These are phyloP conservation scores for Arachis stenosperma DNA, from an alignment of 306 rosid species.

Conservation along the genomic window DNA sequence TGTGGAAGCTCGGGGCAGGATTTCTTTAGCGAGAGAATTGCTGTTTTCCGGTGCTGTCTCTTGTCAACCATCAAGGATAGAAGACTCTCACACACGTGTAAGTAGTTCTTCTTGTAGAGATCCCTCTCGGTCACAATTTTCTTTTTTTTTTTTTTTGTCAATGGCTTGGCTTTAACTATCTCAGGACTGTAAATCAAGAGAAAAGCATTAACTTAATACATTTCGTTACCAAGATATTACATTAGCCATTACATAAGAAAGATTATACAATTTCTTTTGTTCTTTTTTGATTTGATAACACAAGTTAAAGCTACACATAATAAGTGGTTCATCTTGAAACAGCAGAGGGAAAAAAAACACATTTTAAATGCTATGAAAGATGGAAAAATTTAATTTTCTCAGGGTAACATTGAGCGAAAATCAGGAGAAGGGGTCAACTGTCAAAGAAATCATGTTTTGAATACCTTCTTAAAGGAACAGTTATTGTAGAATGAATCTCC, in stretches of 20 bases:
- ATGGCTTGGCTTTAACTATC: slow-evolving; percentile 64
- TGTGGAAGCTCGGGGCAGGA: slow-evolving; percentile 80
- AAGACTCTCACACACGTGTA: slow-evolving; percentile 91
- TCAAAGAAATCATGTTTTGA: slow-evolving; percentile 8
- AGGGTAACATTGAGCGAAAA: neutral
- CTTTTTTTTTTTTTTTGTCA: slow-evolving; percentile 64
- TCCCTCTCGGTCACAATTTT: slow-evolving; percentile 69
- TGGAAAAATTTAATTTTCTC: neutral
- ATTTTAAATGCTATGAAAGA: slow-evolving; percentile 1
- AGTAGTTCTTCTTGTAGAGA: slow-evolving; percentile 72
- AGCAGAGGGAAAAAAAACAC: neutral
- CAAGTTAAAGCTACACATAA: neutral
- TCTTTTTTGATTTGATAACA: neutral
- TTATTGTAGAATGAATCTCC: slow-evolving; percentile 58
- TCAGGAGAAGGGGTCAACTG: slow-evolving; percentile 17
- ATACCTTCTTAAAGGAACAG: slow-evolving; percentile 83
- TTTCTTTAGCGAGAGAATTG: slow-evolving; percentile 69
- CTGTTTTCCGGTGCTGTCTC: slow-evolving; percentile 54
- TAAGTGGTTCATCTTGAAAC: neutral
- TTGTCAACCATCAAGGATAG: slow-evolving; percentile 53
- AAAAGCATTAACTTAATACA: slow-evolving; percentile 18
- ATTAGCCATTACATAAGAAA: neutral
- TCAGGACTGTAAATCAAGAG: slow-evolving; percentile 62
- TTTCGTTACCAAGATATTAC: slow-evolving; percentile 27
- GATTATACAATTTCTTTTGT: neutral